Conservation (phyloP, 306 rosid species). For the Malus sieversii region DNA sequence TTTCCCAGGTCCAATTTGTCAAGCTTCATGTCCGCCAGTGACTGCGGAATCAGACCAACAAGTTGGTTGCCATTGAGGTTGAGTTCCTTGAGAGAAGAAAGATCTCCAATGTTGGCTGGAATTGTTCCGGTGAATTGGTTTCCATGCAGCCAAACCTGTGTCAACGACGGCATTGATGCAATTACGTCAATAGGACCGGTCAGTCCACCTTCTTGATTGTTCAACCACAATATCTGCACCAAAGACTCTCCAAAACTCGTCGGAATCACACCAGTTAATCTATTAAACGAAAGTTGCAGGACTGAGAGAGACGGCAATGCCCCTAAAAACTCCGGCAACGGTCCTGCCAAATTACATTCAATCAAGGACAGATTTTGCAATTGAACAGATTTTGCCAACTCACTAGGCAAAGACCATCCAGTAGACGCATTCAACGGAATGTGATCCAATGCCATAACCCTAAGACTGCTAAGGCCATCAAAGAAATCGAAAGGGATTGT, state of each 20-base stretch:
- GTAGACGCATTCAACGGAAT: conserved; percentile 47
- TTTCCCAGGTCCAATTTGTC: conserved; percentile 52
- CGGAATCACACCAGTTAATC: conserved; percentile 47
- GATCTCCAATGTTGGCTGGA: conserved; percentile 53
- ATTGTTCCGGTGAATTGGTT: conserved; percentile 60
- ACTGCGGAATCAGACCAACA: conserved; percentile 55
- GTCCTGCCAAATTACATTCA: conserved; percentile 54
- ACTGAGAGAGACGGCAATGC: conserved; percentile 47
- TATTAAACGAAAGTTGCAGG: conserved; percentile 57
- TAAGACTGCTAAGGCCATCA: conserved; percentile 39
- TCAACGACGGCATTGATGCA: conserved; percentile 50
- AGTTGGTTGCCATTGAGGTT: conserved; percentile 63
- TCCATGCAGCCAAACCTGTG: conserved; percentile 77
- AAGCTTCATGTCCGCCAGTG: conserved; percentile 54
- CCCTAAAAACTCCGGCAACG: conserved; percentile 59
- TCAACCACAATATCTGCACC: conserved; percentile 74
- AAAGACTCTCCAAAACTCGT: conserved; percentile 45
- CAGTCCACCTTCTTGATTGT: conserved; percentile 60
- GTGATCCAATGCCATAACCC: conserved; percentile 60
- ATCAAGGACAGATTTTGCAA: conserved; percentile 55
- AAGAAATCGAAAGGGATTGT: conserved; percentile 69
- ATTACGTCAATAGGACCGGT: conserved; percentile 53
- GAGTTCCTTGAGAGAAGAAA: conserved; percentile 56
- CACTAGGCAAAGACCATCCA: conserved; percentile 67
- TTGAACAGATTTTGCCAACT: conserved; percentile 51